Evolutionary conservation across 345 rosid species (phyloP).

Genomic region (Pseudoturritis turrita): DNA sequence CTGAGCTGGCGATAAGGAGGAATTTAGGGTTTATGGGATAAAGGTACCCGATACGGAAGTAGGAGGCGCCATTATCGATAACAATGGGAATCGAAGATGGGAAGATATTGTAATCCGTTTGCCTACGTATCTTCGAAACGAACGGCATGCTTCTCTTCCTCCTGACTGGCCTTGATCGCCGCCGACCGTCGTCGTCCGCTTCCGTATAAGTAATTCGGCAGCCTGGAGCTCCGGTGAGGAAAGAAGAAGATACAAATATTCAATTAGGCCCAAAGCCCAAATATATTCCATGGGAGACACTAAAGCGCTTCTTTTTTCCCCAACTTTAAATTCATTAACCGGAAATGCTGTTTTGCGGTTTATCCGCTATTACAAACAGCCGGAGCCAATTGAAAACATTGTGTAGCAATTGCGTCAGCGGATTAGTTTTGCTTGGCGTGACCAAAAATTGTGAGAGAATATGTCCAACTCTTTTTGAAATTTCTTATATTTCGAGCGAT

Average conservation of each 20-base stretch:
- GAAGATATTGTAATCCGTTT: slow-evolving; percentile 63
- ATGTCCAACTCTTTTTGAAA: no score
- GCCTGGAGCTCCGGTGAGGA: slow-evolving; percentile 12
- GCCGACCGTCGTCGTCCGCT: slow-evolving; percentile 3
- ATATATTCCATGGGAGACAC: no score
- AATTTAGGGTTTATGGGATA: slow-evolving; percentile 34
- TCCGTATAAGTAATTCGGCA: neutral
- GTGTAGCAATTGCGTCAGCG: no score
- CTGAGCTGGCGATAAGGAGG: neutral
- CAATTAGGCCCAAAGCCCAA: slow-evolving; percentile 1
- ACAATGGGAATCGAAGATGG: slow-evolving; percentile 81
- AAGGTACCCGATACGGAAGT: slow-evolving; percentile 88
- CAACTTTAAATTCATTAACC: no score
- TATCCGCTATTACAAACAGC: no score
- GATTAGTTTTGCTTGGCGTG: no score
- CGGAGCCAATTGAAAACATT: no score
- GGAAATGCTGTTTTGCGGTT: no score
- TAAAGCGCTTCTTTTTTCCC: no score
- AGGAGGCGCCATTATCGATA: slow-evolving; percentile 96
- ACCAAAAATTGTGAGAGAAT: no score
- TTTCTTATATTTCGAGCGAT: no score
- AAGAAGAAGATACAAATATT: neutral
- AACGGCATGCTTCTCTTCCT: slow-evolving; percentile 46
- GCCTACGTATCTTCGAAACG: slow-evolving; percentile 52
- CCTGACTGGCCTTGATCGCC: neutral